Evolutionary conservation across 768 basidiomycete genomes (phyloP), one percentile per base, ranked within the genome.

Genomic region (Daedalea quercina): DNA sequence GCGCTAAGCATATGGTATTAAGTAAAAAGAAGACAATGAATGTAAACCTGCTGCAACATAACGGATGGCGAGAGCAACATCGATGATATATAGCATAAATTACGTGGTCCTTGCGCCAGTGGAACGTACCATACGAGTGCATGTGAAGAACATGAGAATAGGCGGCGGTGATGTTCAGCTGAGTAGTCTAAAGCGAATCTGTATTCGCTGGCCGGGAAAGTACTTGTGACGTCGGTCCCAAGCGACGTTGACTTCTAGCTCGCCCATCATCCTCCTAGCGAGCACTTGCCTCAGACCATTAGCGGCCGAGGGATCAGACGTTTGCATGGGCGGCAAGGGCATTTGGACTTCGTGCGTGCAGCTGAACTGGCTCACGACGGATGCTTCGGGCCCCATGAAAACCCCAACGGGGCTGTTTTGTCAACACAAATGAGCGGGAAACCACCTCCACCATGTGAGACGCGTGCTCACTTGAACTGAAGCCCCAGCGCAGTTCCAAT

Each of bases 181-280:
- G 17, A 80, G 64, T 57, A 82, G 69, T 15, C 72, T 69, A 65
- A 81, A 79, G 37, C 76, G 74, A 53, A 83, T 67, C 56, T 81
- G 70, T 9, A 73, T 78, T 49, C 76, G 72, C 66, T 77, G 73
- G 37, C 82, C 82, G n/a, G 75, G 69, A 57, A 82, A 72, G 54
- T 75, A 68, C 7, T 37, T 59, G 61, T 85, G 82, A 6, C 80
- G 74, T 19, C 71, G 69, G 56, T 85, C 82, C 8, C 77, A 73
- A 13, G 81, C 61, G 25, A 79, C 66, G 11, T 72, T 70, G 22
- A 81, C 67, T 58, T 82, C 79, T 34, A 84, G 62, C 62, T 84
- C 80, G n/a, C 80, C 81, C 22, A 70, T 66, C 70, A 82, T 74
- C 28, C 57, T 60, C 60, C 76, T 75, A 45, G 45, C 22, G 22